Evolutionary conservation across 2,329 filamentous ascomycete genomes (phyloP).

Genomic region (Fragosphaeria purpurea): DNA sequence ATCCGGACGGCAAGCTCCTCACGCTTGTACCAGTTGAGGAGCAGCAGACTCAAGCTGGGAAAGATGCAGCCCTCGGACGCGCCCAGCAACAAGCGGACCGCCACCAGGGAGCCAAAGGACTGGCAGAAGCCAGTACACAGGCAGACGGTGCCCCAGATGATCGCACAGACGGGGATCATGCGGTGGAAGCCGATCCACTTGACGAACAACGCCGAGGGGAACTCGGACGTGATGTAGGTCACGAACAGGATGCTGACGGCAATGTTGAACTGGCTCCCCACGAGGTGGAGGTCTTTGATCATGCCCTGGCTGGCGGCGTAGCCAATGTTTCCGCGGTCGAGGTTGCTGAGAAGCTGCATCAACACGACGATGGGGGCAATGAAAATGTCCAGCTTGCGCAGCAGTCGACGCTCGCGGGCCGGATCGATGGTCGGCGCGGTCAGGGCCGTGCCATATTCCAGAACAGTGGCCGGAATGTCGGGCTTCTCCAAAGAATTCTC

Average conservation of each 20-base stretch:
- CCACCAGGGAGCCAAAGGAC: slow-evolving; percentile 22
- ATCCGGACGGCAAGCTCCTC: slow-evolving; percentile 20
- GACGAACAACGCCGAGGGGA: slow-evolving; percentile 16
- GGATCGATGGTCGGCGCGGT: background rate
- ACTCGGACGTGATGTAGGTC: slow-evolving; percentile 14
- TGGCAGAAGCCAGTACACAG: slow-evolving; percentile 25
- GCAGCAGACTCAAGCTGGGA: slow-evolving; percentile 18
- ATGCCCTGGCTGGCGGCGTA: slow-evolving; percentile 19
- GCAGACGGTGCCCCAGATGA: slow-evolving; percentile 22
- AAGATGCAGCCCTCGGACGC: slow-evolving; percentile 21
- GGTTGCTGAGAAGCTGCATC: slow-evolving; percentile 15
- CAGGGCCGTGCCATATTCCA: too few species aligned
- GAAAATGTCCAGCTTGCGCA: slow-evolving; percentile 9
- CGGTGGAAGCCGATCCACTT: slow-evolving; percentile 18
- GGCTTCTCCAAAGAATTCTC: too few species aligned
- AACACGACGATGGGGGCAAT: background rate
- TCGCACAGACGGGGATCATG: slow-evolving; percentile 20
- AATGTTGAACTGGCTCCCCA: slow-evolving; percentile 8
- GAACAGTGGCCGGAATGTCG: too few species aligned
- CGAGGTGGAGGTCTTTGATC: slow-evolving; percentile 7
- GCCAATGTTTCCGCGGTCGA: slow-evolving; percentile 19
- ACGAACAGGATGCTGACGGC: slow-evolving; percentile 7
- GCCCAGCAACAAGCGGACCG: slow-evolving; percentile 26
- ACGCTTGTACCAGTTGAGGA: slow-evolving; percentile 23
- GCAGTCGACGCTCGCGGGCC: slow-evolving; percentile 1